These are phyloP conservation scores for Dryas integrifolia DNA, from an alignment of 331 rosid genomes.

Conservation along the genomic window DNA sequence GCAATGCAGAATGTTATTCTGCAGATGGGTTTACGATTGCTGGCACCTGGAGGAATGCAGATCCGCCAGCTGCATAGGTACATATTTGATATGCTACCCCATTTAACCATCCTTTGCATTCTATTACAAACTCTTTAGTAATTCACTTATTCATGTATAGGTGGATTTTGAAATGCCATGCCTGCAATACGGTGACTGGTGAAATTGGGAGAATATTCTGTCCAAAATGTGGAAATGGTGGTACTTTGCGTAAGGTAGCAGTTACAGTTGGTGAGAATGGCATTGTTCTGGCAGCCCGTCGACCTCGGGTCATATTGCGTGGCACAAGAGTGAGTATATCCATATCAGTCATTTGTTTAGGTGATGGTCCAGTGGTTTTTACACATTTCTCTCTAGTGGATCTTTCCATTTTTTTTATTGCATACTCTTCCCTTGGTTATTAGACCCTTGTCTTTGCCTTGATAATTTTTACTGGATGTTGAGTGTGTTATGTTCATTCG, in stretches of 20 bases:
- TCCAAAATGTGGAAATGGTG: constrained; percentile 97
- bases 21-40: constrained; percentile 87
- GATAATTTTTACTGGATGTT: not conserved
- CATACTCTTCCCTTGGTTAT: not conserved
- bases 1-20: constrained; percentile 97
- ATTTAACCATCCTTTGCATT: not conserved
- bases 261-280: constrained; percentile 98
- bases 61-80: constrained; percentile 85
- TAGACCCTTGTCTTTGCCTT: not conserved
- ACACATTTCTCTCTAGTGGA: not conserved
- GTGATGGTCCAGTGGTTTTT: not conserved
- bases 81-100: not conserved
- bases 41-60: constrained; percentile 93
- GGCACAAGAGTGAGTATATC: constrained; percentile 76
- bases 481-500: not conserved
- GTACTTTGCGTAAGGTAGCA: constrained; percentile 91
- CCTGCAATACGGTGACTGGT: constrained; percentile 74
- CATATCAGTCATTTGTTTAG: not conserved
- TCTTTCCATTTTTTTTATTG: not conserved
- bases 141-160: constrained; percentile 32
- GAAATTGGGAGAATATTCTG: constrained; percentile 88
- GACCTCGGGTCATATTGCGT: constrained; percentile 67
- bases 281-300: constrained; percentile 63
- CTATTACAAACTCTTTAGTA: not conserved
- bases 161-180: constrained; percentile 96